Evolutionary conservation across 1,284 basidiomycete species (phyloP), one percentile per base, ranked within the genome.

Genomic region (Sanghuangporus sanghuang): DNA sequence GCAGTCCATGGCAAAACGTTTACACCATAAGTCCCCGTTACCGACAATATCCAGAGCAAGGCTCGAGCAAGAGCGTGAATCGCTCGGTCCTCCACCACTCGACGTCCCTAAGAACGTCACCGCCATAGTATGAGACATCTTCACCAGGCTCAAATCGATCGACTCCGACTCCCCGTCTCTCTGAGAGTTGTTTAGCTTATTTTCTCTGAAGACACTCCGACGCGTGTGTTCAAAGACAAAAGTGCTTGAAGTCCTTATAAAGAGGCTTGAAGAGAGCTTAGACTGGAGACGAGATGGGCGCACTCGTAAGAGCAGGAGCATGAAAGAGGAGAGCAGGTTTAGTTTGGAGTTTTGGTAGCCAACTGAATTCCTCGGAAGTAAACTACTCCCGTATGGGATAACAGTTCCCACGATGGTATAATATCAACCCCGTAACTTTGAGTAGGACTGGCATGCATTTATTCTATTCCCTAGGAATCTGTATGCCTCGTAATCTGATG

Each of bases 91-190:
- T 9, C 89, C 88, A 14, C 89, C 90, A 42, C 85, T 86, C 27
- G 83, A 86, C 0, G 89, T 92, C 8, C 89, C 89, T 3, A 92
- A 76, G 71, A 92, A 92, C n/a, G 84, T 85, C 35, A 79, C 44
- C 82, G 63, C 40, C 57, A 64, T 59, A 40, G 16, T 48, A 50
- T 55, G 52, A 14, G 58, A 59, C 63, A 64, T 64, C 38, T 63
- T 48, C 11, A 16, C 48, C 48, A 6, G 18, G 5, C n/a, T 11
- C 3, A 12, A 11, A 12, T 42, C 40, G 40, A 12, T 42, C 40
- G 40, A n/a, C 40, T 42, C 27, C 27, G 27, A 32, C 27, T 32
- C 27, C 27, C 27, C 27, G 27, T 32, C 27, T 32, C 27, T 32
- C 42, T 2, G n/a, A 44, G n/a, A 44, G n/a, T 44, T n/a, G 7